Base-by-base conservation (phyloP, 495 filamentous ascomycete genomes). In the Penicillium coprophilum region DNA sequence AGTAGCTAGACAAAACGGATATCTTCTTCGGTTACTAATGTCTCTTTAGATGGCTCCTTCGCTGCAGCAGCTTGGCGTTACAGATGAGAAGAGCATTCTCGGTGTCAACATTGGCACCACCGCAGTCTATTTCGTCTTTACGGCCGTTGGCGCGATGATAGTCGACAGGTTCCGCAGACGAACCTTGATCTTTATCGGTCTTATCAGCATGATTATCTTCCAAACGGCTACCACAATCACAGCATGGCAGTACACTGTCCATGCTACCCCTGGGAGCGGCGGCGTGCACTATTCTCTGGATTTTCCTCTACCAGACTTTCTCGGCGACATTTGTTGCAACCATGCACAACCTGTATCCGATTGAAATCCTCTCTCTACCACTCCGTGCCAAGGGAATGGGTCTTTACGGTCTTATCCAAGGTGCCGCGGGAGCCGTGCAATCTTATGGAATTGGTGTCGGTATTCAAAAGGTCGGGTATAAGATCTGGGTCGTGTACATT, bases 401-500 rank as follows among this genome's bases (percentile, higher is more conserved):
- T 20, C 43, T 78, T 4, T 75, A 75, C 56, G 55, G 65, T 50
- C 59, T 78, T 8, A 71, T 77, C 12, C 73, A 78, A 58, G 72
- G 71, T n/a, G 71, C 57, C 11, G 71, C 74, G 9, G 66, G 74
- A 44, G 68, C 65, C 0, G 67, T 63, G 12, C 67, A 76, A 38
- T 65, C 61, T 8, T 77, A 75, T 53, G 75, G 76, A 8, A 79
- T 79, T 32, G 62, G 63, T 17, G 65, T 74, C 15, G 75, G 74
- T 8, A 74, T 79, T 39, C 19, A 56, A n/a, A 72, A 72, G 46
- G 44, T 77, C 4, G 69, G 71, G 3, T 78, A 77, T 46, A 78
- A 75, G 63, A 74, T 79, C 40, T 76, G 71, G 70, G 68, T 73
- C 20, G 71, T 76, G 4, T 77, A 74, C 39, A 73, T 78, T 28